Evolutionary conservation across 2,329 filamentous ascomycete genomes (phyloP).

Genomic region (Calonectria hawksworthii): DNA sequence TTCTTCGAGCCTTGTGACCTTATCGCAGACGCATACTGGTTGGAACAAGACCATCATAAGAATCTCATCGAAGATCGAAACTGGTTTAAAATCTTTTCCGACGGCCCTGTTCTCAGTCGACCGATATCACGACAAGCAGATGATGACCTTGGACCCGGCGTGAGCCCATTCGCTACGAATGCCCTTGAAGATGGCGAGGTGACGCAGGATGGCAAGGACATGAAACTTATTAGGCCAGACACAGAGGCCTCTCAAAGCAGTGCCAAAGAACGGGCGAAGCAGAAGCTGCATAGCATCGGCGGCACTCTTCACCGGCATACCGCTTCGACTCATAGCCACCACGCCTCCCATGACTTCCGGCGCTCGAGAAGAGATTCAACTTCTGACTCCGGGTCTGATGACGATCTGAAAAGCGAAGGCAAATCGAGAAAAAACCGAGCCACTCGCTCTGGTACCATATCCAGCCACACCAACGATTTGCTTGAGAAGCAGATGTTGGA

Average conservation of each 20-base stretch:
- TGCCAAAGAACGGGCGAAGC: slow-evolving; percentile 71
- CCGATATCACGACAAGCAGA: slow-evolving; percentile 51
- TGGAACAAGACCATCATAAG: slow-evolving; percentile 87
- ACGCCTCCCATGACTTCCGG: slow-evolving; percentile 68
- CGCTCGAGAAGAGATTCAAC: slow-evolving; percentile 64
- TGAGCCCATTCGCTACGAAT: slow-evolving; percentile 45
- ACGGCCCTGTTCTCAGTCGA: slow-evolving; percentile 46
- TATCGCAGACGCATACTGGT: slow-evolving; percentile 91
- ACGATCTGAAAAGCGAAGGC: slow-evolving; percentile 53
- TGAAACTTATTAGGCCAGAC: slow-evolving; percentile 48
- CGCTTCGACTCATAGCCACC: slow-evolving; percentile 63
- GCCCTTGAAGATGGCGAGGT: slow-evolving; percentile 42
- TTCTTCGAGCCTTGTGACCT: slow-evolving; percentile 85
- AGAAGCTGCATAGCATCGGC: slow-evolving; percentile 70
- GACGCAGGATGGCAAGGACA: slow-evolving; percentile 37
- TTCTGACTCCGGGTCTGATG: slow-evolving; percentile 74
- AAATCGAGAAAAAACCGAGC: slow-evolving; percentile 49
- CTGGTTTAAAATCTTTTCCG: slow-evolving; percentile 79
- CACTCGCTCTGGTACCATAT: slow-evolving; percentile 61
- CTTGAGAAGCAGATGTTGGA: slow-evolving; percentile 74
- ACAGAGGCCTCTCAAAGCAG: slow-evolving; percentile 63
- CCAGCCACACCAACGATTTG: slow-evolving; percentile 64
- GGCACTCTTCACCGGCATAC: slow-evolving; percentile 68
- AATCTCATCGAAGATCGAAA: slow-evolving; percentile 83
- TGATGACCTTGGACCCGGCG: slow-evolving; percentile 42